Evolutionary conservation across 768 basidiomycete species (phyloP), one percentile per base, ranked within the genome.

Genomic region (Dioszegia hungarica): DNA sequence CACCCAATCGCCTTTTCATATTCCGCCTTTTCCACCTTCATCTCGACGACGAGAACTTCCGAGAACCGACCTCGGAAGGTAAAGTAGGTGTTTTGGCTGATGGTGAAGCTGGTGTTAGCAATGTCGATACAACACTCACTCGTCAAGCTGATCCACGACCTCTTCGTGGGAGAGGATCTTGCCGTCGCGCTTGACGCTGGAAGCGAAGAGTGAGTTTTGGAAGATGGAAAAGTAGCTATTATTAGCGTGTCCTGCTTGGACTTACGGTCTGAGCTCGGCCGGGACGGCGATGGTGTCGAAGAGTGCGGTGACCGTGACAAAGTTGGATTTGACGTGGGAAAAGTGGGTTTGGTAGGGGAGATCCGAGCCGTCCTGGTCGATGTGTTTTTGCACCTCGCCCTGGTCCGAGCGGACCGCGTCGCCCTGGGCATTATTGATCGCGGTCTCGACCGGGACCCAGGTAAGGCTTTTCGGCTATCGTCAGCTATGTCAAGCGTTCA

Each of bases 241-340:
- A 39, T 44, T 11, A 56, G 27, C 46, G 28, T 8, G 25, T 33
- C 43, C 15, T 15, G 25, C 14, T 25, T n/a, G 22, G 37, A 78
- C 84, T 78, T 75, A 87, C 85, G 90, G 87, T 66, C 87, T 85
- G 45, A 98, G 82, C 22, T 82, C 80, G 59, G 85, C 76, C 0
- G 91, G 86, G 5, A 97, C 75, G 36, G 82, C 82, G 19, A 81
- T 81, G 14, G 94, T 78, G 8, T 92, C 91, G 66, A 95, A 84
- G 59, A 85, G 82, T 8, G 85, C 87, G 62, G 87, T 82, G 28
- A 98, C 78, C 17, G 85, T 83, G 55, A 97, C 84, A 74, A 99
- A 98, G 68, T 94, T 90, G 8, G 94, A 98, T 89, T 90, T 83
- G 45, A 94, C 90, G 74, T 93, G 89, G 66, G 95, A 88, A 68